A percentile compares a stretch with the other conserved stretches of the same genome.
phyloP scores from a whole-genome alignment of 148 eudicot species.

The Camellia lanceoleosa region DNA sequence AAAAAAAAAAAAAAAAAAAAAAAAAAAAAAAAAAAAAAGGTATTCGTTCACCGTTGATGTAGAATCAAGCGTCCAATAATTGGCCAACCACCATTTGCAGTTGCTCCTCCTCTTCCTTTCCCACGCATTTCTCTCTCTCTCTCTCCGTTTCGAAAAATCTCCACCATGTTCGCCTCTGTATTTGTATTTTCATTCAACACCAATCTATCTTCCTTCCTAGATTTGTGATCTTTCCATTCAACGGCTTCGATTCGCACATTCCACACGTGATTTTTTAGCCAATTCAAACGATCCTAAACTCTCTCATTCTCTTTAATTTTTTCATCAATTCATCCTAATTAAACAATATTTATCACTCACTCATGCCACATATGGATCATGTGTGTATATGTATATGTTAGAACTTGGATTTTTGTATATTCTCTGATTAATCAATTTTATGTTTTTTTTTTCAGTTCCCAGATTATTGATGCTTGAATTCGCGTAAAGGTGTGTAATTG shows the following conservation, averaged over 20 bases:
- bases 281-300: background rate
- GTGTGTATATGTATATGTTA: background rate
- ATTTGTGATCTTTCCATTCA: background rate
- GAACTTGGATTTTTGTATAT: background rate
- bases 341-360: background rate
- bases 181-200: background rate
- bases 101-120: background rate
- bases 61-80: constrained; percentile 6
- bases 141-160: constrained; percentile 18
- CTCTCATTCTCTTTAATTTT: background rate
- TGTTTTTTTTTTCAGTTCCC: background rate
- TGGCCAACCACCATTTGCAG: background rate
- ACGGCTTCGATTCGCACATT: background rate
- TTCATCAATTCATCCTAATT: background rate
- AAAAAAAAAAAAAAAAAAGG: no score
- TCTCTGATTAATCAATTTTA: background rate
- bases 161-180: constrained; percentile 15
- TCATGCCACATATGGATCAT: background rate
- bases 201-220: background rate
- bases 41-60: constrained; percentile 3
- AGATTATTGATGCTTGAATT: constrained; percentile 5
- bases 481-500: constrained; percentile 6
- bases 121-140: background rate
- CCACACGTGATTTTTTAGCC: constrained; percentile 9
- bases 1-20: no score